Conservation (phyloP, 2,329 filamentous ascomycete species). For the Cryphonectria japonica region DNA sequence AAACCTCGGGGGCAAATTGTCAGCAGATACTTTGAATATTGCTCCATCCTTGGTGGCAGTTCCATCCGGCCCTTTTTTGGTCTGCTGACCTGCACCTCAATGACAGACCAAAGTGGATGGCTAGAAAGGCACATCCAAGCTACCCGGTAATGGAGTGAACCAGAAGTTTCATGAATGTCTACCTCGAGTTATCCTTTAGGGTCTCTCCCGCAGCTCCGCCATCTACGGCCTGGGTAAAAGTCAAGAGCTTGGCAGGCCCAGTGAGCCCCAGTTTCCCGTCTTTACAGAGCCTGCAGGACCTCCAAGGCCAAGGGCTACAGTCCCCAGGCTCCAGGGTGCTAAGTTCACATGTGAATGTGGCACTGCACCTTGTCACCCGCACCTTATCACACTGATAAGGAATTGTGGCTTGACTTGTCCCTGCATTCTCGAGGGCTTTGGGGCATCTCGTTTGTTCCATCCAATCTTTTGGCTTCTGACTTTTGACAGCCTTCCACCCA, state of each 20-base stretch:
- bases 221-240: neutral
- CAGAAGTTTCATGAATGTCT: neutral
- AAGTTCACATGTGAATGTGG: constrained; percentile 17
- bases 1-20: neutral
- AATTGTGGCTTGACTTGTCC: constrained; percentile 7
- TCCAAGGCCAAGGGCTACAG: neutral
- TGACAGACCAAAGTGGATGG: neutral
- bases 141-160: neutral
- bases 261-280: neutral
- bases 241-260: neutral
- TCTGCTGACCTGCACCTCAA: neutral
- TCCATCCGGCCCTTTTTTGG: neutral
- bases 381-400: constrained; percentile 16
- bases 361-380: neutral
- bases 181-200: neutral
- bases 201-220: neutral
- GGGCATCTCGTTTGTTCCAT: neutral
- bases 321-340: neutral
- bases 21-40: neutral
- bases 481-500: neutral
- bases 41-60: neutral
- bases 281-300: neutral
- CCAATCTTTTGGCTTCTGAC: neutral
- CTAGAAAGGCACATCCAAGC: neutral
- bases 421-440: neutral